Evolutionary conservation across 371 early-diverging fungal species (phyloP).

Genomic region (Conidiobolus incongruus): DNA sequence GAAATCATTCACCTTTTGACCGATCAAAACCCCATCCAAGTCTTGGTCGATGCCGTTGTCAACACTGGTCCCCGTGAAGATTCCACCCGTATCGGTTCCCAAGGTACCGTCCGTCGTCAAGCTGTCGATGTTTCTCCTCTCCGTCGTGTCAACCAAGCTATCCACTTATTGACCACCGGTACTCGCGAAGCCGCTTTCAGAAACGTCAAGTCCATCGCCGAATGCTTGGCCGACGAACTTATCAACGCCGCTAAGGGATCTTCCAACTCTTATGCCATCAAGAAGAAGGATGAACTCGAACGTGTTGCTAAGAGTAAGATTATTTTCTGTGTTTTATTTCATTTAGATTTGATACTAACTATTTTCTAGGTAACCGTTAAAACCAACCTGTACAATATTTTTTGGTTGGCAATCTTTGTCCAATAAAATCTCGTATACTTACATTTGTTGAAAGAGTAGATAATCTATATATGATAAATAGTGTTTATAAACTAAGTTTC

Average conservation of each 20-base stretch:
- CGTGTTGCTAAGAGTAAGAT: conserved; percentile 26
- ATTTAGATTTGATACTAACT: background rate
- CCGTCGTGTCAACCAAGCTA: conserved; percentile 97
- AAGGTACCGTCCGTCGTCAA: conserved; percentile 99
- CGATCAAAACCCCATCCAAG: conserved; percentile 98
- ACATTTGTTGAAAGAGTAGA: no score
- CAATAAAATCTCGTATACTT: no score
- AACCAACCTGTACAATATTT: no score
- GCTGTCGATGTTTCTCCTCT: conserved; percentile 99
- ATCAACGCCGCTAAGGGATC: conserved; percentile 98
- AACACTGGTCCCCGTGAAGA: conserved; percentile 99
- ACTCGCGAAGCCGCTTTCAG: conserved; percentile 49
- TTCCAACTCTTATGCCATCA: conserved; percentile 98
- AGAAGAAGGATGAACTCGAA: conserved; percentile 99
- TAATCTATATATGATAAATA: no score
- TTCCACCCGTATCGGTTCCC: conserved; percentile 98
- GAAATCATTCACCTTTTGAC: conserved; percentile 98
- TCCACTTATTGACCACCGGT: conserved; percentile 92
- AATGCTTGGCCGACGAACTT: conserved; percentile 99
- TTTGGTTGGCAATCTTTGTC: no score
- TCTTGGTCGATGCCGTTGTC: conserved; percentile 97
- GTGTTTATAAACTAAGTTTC: no score
- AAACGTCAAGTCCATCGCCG: conserved; percentile 97
- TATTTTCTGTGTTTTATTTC: no score
- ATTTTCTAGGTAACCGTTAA: conserved; percentile 6